Base-by-base conservation (phyloP, 225 moss, liverwort and hornwort species). In the Pleurozium schreberi region DNA sequence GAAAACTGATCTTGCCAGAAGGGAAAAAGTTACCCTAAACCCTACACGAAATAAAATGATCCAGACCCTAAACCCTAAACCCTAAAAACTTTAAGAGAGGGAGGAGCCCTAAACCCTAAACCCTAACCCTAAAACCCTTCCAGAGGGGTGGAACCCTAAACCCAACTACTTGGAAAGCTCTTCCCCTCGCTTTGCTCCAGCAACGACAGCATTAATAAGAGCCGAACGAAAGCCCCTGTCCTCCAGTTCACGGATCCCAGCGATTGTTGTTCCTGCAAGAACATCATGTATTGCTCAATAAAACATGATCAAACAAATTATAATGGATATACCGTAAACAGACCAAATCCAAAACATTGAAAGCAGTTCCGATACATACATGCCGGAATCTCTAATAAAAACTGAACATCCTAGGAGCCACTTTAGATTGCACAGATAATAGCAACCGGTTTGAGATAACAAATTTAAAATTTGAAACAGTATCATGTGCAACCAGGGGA, bases 211-310 rank as follows among this genome's bases (percentile, higher is more conserved):
- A 90, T 95, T 91, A 60, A 99, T 99, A 38, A 96, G 93, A 66
- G 97, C 96, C 60, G 93, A 93, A 76, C 97, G 96, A 88, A 99
- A 99, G 34, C 97, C 97, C 80, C 91, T 94, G 68, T 96, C 88
- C 89, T 97, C 98, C 33, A 99, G 93, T 89, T 96, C 96, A 87
- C 96, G 95, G 40, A 99, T 92, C 36, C 96, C 98, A 82, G 98
- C 97, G 74, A 99, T 97, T 73, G 97, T 99, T 80, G 98, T 99
- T 84, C 97, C 96, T 96, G 93, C 81, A 62, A 62, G 33, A 80
- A n/a, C 12, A 87, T 60, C 77, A 79, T 22, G 75, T 3, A 66
- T 60, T 30, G 65, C 52, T 30, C 66, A 81, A 81, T 17, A 75
- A 67, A 38, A 26, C 66, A 73, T 66, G 47, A 78, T 10, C 38